phyloP scores from a whole-genome alignment of 306 rosid genomes.

The Cucurbita ficifolia region DNA sequence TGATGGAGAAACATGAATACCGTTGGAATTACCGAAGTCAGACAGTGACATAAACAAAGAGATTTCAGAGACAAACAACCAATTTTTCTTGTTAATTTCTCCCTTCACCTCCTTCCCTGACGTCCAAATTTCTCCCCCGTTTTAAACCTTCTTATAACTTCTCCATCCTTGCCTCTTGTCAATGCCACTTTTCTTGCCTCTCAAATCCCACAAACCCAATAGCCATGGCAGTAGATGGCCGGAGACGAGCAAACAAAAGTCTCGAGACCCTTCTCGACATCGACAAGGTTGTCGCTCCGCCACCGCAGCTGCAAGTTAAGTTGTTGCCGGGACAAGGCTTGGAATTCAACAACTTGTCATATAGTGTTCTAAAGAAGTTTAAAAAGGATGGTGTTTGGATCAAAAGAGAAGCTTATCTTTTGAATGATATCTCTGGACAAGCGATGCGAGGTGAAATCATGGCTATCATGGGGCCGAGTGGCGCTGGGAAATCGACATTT shows the following conservation, averaged over 20 bases:
- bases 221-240: slow-evolving; percentile 10
- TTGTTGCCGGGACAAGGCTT: slow-evolving; percentile 43
- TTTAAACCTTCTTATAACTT: not conserved
- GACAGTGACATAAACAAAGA: not conserved
- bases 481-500: slow-evolving; percentile 94
- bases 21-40: not conserved
- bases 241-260: slow-evolving; percentile 22
- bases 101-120: not conserved
- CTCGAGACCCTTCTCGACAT: slow-evolving; percentile 46
- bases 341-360: slow-evolving; percentile 55
- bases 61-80: not conserved
- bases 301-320: slow-evolving; percentile 17
- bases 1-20: not conserved
- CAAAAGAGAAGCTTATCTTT: slow-evolving; percentile 54
- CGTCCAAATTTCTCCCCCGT: not conserved
- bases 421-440: slow-evolving; percentile 73
- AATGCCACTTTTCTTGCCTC: not conserved
- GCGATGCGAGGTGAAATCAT: slow-evolving; percentile 54
- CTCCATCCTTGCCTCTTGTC: not conserved
- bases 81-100: not conserved
- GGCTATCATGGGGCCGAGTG: slow-evolving; percentile 95
- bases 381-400: slow-evolving; percentile 65
- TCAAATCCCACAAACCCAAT: not conserved
- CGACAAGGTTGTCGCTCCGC: slow-evolving; percentile 22
- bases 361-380: slow-evolving; percentile 46